Percentiles rank a stretch among this genome's conserved stretches.
These are phyloP conservation scores for Gastroboletus turbinatus DNA, from an alignment of 1,284 basidiomycete species.

Conservation along the genomic window DNA sequence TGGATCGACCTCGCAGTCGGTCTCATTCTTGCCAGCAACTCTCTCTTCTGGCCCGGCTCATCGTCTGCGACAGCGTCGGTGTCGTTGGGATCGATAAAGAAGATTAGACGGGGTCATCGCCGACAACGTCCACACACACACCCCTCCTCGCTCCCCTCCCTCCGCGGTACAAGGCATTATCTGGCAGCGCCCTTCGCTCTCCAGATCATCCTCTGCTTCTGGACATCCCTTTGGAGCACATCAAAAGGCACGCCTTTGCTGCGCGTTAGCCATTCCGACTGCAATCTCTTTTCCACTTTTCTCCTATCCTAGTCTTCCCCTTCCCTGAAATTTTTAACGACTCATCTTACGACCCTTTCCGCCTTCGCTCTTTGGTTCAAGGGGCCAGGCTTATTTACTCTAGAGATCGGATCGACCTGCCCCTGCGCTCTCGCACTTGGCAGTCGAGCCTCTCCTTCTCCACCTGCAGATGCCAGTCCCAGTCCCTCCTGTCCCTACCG, in stretches of 20 bases:
- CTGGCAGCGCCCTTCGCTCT: conserved; percentile 33
- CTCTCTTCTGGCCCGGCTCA: conserved; percentile 38
- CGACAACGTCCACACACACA: conserved; percentile 16
- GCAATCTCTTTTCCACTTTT: conserved; percentile 26
- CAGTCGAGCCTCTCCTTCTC: conserved; percentile 36
- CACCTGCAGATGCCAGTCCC: conserved; percentile 78
- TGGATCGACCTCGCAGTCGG: conserved; percentile 49
- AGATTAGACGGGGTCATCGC: conserved; percentile 26
- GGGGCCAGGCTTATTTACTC: conserved; percentile 32
- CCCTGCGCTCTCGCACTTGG: conserved; percentile 42
- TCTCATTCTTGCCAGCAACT: conserved; percentile 37
- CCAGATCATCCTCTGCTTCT: conserved; percentile 37
- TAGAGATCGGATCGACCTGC: conserved; percentile 40
- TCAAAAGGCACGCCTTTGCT: conserved; percentile 89
- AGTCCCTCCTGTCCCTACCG: conserved; percentile 58
- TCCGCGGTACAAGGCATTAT: conserved; percentile 22
- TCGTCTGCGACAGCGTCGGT: conserved; percentile 43
- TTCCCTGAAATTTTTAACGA: conserved; percentile 61
- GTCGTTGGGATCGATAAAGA: conserved; percentile 41
- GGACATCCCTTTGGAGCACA: conserved; percentile 22
- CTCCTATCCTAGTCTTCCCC: conserved; percentile 35
- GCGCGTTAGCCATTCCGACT: conserved; percentile 71
- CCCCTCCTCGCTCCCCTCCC: conserved; percentile 10
- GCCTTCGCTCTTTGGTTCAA: conserved; percentile 34
- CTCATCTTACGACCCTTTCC: conserved; percentile 40